A percentile compares a stretch with the other conserved stretches of the same genome.
Conservation (phyloP, 2,329 filamentous ascomycete species). For the Macrophomina phaseolina region DNA sequence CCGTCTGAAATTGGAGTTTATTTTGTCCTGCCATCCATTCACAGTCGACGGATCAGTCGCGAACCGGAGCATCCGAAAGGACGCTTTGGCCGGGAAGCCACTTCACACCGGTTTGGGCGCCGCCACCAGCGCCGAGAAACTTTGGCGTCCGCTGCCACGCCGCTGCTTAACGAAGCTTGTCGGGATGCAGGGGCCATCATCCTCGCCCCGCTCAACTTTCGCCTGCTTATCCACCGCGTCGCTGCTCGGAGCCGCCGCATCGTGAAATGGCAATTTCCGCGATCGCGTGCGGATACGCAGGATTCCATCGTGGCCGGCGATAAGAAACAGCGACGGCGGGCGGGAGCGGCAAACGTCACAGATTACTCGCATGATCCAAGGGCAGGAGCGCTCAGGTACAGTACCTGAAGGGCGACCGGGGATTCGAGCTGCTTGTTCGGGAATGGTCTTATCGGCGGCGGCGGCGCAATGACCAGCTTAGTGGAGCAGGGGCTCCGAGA, state of each 20-base stretch:
- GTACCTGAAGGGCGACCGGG: constrained; percentile 12
- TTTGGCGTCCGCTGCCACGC: neutral
- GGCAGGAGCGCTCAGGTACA: neutral
- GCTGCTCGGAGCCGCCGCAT: neutral
- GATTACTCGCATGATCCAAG: constrained; percentile 14
- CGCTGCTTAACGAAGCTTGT: constrained; percentile 6
- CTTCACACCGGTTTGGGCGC: neutral
- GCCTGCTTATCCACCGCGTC: neutral
- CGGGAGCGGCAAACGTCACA: neutral
- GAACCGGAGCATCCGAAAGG: neutral
- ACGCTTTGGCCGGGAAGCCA: neutral
- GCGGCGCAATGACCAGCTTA: neutral
- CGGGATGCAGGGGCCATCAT: neutral
- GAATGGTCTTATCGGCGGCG: constrained; percentile 13
- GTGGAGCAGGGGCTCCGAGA: neutral
- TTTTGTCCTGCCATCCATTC: neutral
- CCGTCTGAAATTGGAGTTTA: neutral
- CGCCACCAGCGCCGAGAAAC: neutral
- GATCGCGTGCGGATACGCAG: neutral
- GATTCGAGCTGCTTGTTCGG: constrained; percentile 16
- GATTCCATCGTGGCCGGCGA: neutral
- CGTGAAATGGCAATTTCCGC: neutral
- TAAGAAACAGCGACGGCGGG: neutral
- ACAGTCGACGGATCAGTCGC: neutral
- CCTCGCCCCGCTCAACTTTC: neutral